Evolutionary conservation across 495 filamentous ascomycete species (phyloP), one percentile per base, ranked within the genome.

Genomic region (Eremomyces bilateralis): DNA sequence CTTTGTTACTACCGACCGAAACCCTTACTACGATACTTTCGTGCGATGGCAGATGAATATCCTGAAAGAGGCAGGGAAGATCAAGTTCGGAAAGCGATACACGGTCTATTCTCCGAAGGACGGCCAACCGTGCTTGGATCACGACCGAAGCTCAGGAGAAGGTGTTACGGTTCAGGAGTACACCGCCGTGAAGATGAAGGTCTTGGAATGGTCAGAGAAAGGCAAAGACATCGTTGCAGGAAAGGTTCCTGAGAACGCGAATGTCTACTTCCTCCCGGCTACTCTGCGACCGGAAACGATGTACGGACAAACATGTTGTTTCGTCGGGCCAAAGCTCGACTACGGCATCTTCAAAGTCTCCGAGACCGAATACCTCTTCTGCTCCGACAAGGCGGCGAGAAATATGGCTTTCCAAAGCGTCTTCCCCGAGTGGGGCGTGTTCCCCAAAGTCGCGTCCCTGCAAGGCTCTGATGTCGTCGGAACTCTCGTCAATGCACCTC

Each of bases 41-140:
- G 76, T 97, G 18, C 64, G 80, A 44, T 97, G 85, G 85, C 85
- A 97, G 59, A 97, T 94, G 83, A 83, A 79, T 52, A 76, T 77
- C 37, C 65, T 97, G 13, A 74, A 73, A 53, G 77, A 91, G 52
- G 64, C 92, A 31, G 66, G 77, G 34, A 97, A 94, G 62, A 90
- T 97, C 45, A 71, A 77, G 61, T 97, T 85, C 52, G 85, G 83
- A 32, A 84, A 79, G 58, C 67, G 88, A 25, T 93, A 93, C 51
- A 94, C 85, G 1, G 71, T 97, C 42, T 94, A 94, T 62, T 81
- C 74, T 12, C 84, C 88, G 38, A 94, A 93, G 58, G 88, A 95
- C 49, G 85, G 84, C 33, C 88, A 95, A 51, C 80, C 88, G 11
- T 97, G 88, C 59, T 80, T 95, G 74, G 88, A 94, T 54, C 88